phyloP scores from a whole-genome alignment of 305 asterid species.

The Fraxinus albicans region DNA sequence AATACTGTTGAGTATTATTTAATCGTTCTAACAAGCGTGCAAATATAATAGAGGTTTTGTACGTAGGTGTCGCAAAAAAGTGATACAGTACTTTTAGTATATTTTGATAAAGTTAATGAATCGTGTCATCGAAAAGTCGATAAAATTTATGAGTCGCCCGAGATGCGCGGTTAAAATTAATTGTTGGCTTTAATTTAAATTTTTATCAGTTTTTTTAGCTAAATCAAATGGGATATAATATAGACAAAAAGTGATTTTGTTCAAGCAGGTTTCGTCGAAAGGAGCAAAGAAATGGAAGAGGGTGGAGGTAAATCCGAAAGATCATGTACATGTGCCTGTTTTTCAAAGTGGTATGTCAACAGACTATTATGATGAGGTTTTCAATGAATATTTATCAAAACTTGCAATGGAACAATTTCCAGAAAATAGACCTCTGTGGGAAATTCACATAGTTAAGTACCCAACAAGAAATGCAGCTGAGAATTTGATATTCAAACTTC shows the following conservation, averaged over 20 bases:
- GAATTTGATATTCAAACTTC: conserved; percentile 56
- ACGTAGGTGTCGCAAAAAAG: not conserved
- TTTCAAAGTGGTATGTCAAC: conserved; percentile 40
- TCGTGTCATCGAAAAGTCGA: too few relatives aligned
- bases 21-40: not conserved
- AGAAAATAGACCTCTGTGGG: conserved; percentile 59
- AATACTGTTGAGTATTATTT: too few relatives aligned
- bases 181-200: too few relatives aligned
- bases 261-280: conserved; percentile 34
- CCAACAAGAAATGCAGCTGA: conserved; percentile 59
- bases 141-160: too few relatives aligned
- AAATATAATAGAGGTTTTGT: not conserved
- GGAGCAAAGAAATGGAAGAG: conserved; percentile 60
- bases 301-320: conserved; percentile 50
- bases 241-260: not conserved
- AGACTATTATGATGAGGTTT: conserved; percentile 52
- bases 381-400: conserved; percentile 49
- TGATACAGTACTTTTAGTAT: too few relatives aligned
- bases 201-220: too few relatives aligned
- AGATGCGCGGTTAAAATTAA: too few relatives aligned
- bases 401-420: conserved; percentile 47
- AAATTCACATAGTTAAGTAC: conserved; percentile 61
- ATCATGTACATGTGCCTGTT: conserved; percentile 43
- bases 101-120: too few relatives aligned
- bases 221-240: too few relatives aligned